A percentile compares a stretch with the other conserved stretches of the same genome.
Conservation (phyloP, 2,329 filamentous ascomycete species). For the Fusarium sp. region DNA sequence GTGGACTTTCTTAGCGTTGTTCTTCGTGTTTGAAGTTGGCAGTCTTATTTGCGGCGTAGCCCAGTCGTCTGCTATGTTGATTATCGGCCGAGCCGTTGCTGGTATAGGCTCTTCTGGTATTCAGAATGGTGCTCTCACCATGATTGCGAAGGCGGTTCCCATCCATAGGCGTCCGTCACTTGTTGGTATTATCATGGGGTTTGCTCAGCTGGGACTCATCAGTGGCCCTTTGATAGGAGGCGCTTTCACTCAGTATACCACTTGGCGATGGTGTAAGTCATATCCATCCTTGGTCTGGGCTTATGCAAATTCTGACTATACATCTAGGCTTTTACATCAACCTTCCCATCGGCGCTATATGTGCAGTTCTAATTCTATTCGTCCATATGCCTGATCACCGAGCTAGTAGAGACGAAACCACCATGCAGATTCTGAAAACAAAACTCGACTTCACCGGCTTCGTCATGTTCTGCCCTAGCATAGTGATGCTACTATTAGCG, state of each 20-base stretch:
- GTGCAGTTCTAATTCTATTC: constrained; percentile 49
- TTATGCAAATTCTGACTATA: constrained; percentile 10
- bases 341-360: constrained; percentile 56
- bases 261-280: constrained; percentile 60
- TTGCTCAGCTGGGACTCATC: constrained; percentile 58
- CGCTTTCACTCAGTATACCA: constrained; percentile 53
- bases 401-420: constrained; percentile 18
- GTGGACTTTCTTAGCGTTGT: constrained; percentile 47
- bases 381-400: constrained; percentile 52
- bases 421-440: constrained; percentile 29
- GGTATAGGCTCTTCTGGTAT: constrained; percentile 61
- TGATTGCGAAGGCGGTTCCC: constrained; percentile 48
- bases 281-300: neutral
- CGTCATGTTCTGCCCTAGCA: constrained; percentile 57
- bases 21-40: constrained; percentile 54
- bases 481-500: constrained; percentile 63
- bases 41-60: constrained; percentile 62
- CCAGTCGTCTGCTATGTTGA: constrained; percentile 58
- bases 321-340: constrained; percentile 59
- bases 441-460: constrained; percentile 61
- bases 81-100: constrained; percentile 62
- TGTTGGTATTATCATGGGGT: constrained; percentile 47
- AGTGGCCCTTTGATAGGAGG: constrained; percentile 62
- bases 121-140: constrained; percentile 51
- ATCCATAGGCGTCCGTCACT: constrained; percentile 45